Base-by-base conservation (phyloP, 495 filamentous ascomycete genomes). In the Talaromyces stipitatus region DNA sequence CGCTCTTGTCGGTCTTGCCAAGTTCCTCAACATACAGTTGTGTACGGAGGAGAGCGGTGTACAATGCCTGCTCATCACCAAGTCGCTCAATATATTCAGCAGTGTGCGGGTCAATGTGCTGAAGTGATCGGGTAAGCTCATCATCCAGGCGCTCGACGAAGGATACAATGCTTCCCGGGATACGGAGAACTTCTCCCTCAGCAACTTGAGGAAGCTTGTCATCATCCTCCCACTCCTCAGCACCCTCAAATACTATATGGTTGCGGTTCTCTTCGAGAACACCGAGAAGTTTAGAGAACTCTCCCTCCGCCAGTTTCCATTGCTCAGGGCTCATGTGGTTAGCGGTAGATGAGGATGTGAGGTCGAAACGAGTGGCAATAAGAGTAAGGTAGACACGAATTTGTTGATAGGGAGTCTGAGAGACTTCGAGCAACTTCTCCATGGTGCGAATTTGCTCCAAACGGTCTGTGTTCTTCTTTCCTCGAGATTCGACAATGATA, bases 151-250 rank as follows among this genome's bases (percentile, higher is more conserved):
- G 81, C 79, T 99, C 94, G 18, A 95, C 86, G 69, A 91, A 92
- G 0, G 95, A 97, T 18, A 96, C 90, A 56, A 97, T 77, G 71
- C 89, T 96, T 67, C 94, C 94, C 12, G 95, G 90, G 60, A 99
- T 85, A 72, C 88, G 87, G 71, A 92, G 82, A 56, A 83, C 85
- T 72, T 96, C 85, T 58, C 85, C 90, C 8, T 76, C 64, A 14
- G 77, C 80, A 62, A 90, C 75, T 30, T 79, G 78, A 18, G 94
- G 94, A 27, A 83, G 83, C 73, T 95, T 96, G 60, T 97, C 95
- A 62, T 97, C 94, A 69, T 99, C 95, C 64, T 99, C 94, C 94
- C 94, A 97, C 67, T 99, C 95, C 60, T 99, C 94, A 14, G 92
- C 94, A 59, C 79, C 83, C 71, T 97, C 94, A 54, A 92, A 78